These are phyloP conservation scores for Colletotrichum eleusines DNA, from an alignment of 2,329 filamentous ascomycete species.

Conservation along the genomic window DNA sequence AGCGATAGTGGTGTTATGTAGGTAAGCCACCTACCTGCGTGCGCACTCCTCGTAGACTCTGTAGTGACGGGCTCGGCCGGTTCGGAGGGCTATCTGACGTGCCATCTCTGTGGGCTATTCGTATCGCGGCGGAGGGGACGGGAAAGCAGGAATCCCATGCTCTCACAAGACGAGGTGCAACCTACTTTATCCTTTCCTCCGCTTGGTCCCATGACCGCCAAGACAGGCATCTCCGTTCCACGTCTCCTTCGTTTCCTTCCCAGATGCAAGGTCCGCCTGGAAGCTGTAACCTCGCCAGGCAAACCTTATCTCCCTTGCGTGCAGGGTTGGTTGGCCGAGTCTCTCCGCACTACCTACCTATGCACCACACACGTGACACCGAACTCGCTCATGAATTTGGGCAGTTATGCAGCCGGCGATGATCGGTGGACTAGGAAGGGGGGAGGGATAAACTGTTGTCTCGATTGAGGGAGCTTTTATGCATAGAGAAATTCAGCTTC, in stretches of 20 bases:
- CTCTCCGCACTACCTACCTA: background rate
- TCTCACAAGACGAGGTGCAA: conserved; percentile 35
- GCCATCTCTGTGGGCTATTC: conserved; percentile 5
- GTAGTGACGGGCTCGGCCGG: conserved; percentile 11
- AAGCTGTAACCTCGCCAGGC: conserved; percentile 35
- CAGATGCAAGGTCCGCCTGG: conserved; percentile 17
- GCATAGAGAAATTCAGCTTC: conserved; percentile 28
- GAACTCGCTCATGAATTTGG: conserved; percentile 16
- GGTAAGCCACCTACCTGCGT: background rate
- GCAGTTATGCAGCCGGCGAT: conserved; percentile 23
- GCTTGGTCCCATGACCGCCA: conserved; percentile 31
- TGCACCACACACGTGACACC: too few species aligned
- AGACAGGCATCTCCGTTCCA: conserved; percentile 24
- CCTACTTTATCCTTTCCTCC: conserved; percentile 20
- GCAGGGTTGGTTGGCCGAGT: conserved; percentile 25
- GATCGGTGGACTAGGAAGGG: conserved; percentile 20
- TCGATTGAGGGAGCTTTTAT: conserved; percentile 31
- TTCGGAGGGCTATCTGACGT: conserved; percentile 1
- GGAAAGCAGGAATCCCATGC: conserved; percentile 36
- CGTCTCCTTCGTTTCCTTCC: conserved; percentile 27
- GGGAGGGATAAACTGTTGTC: too few species aligned
- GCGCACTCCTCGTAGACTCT: too few species aligned
- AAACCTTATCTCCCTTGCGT: conserved; percentile 39
- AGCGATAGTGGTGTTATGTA: background rate
- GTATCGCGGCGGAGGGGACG: conserved; percentile 13